Evolutionary conservation across 306 rosid species (phyloP).

Genomic region (Vigna reflexopilosa): DNA sequence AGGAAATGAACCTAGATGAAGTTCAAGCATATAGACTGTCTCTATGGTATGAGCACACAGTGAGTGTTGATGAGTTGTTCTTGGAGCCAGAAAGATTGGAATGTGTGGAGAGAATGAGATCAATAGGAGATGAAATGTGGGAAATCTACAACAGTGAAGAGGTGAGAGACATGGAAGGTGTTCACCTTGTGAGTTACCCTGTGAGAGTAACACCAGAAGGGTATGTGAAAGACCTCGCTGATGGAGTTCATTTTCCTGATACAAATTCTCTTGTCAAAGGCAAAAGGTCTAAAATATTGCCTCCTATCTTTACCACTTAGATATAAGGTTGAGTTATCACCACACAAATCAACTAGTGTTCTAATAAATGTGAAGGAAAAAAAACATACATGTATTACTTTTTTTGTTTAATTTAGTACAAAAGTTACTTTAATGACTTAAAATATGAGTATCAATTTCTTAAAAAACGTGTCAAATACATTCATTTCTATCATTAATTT

Average conservation of each 20-base stretch:
- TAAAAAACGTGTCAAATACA: too few relatives aligned
- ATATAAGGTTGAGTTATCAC: not conserved
- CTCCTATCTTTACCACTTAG: constrained; percentile 69
- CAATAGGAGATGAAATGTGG: constrained; percentile 78
- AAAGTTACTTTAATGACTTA: too few relatives aligned
- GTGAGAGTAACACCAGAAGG: constrained; percentile 62
- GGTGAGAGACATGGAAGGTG: constrained; percentile 76
- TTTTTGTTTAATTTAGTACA: too few relatives aligned
- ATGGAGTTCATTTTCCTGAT: constrained; percentile 72
- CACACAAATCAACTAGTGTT: not conserved
- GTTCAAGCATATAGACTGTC: constrained; percentile 73
- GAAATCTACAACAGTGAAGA: constrained; percentile 60
- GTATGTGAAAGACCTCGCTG: constrained; percentile 51
- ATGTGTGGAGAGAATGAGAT: constrained; percentile 51
- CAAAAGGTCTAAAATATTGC: constrained; percentile 62
- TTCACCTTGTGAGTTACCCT: constrained; percentile 78
- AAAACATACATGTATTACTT: too few relatives aligned
- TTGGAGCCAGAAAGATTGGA: constrained; percentile 54
- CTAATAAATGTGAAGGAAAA: not conserved
- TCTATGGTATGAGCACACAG: constrained; percentile 86
- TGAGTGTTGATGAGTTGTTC: constrained; percentile 42
- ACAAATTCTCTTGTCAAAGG: constrained; percentile 65
- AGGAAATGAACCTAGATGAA: constrained; percentile 45
- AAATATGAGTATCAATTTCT: too few relatives aligned
- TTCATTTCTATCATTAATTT: too few relatives aligned